phyloP scores from a whole-genome alignment of 2,329 filamentous ascomycete genomes.

The Mycosphaerella arachidis region DNA sequence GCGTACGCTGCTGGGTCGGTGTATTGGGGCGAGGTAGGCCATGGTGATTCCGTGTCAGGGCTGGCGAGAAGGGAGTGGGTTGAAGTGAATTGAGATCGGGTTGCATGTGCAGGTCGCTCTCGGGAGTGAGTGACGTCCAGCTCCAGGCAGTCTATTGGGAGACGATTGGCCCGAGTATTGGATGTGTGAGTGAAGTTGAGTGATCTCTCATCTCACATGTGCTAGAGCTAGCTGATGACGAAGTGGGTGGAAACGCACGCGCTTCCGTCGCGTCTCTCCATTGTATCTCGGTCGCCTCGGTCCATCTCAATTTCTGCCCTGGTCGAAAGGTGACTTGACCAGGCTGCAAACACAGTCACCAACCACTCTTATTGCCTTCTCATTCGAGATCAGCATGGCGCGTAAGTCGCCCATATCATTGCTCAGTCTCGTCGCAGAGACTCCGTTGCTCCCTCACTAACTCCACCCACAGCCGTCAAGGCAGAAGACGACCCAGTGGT shows the following conservation, averaged over 20 bases:
- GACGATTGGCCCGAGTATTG: not conserved
- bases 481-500: slow-evolving; percentile 45
- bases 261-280: not conserved
- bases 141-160: not conserved
- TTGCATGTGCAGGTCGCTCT: not conserved
- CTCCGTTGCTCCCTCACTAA: slow-evolving; percentile 7
- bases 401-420: slow-evolving; percentile 18
- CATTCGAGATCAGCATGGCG: slow-evolving; percentile 16
- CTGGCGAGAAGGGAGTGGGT: not conserved
- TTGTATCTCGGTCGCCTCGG: not conserved
- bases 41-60: slow-evolving; percentile 46
- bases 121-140: not conserved
- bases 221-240: not conserved
- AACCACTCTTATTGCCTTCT: not conserved
- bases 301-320: slow-evolving; percentile 6
- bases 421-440: slow-evolving; percentile 13
- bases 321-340: not conserved
- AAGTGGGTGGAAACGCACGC: not conserved
- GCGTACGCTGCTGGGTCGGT: slow-evolving; percentile 83
- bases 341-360: not conserved
- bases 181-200: not conserved
- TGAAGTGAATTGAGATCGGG: not conserved
- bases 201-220: not conserved
- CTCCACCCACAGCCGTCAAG: slow-evolving; percentile 16
- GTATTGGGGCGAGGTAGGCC: slow-evolving; percentile 93